A percentile compares a stretch with the other conserved stretches of the same genome.
Evolutionary conservation across 306 rosid genomes (phyloP).

Genomic region (Castanea mollissima): DNA sequence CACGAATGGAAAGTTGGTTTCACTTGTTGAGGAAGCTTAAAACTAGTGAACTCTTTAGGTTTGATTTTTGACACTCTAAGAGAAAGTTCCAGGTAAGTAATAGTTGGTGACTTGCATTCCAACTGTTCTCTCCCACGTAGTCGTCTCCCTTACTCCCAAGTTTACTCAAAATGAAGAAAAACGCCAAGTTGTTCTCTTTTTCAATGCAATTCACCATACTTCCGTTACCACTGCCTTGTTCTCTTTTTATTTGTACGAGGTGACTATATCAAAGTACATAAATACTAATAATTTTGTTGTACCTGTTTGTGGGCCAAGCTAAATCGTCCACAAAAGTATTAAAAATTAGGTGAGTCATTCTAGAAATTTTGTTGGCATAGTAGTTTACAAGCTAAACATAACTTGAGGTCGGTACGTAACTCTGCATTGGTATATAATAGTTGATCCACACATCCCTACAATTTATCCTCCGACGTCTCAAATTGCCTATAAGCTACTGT

Average conservation of each 20-base stretch:
- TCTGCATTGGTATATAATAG: constrained; percentile 15
- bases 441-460: background rate
- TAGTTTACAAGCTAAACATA: constrained; percentile 18
- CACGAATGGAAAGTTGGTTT: too few species aligned
- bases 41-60: constrained; percentile 39
- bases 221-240: background rate
- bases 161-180: constrained; percentile 6
- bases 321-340: too few species aligned
- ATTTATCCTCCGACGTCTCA: background rate
- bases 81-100: constrained; percentile 12
- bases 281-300: too few species aligned
- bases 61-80: constrained; percentile 36
- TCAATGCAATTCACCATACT: too few species aligned
- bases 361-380: constrained; percentile 19
- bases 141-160: constrained; percentile 15
- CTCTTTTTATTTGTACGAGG: background rate
- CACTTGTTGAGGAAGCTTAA: too few species aligned
- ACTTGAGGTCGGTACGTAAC: constrained; percentile 2
- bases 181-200: too few species aligned
- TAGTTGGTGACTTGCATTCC: constrained; percentile 63
- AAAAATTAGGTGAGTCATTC: constrained; percentile 28
- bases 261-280: too few species aligned
- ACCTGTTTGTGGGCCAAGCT: background rate
- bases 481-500: constrained; percentile 22
- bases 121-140: constrained; percentile 37